A percentile compares a stretch with the other conserved stretches of the same genome.
Conservation (phyloP, 1,139 yeast species). For the Lodderomyces pseudojiufengensis region DNA sequence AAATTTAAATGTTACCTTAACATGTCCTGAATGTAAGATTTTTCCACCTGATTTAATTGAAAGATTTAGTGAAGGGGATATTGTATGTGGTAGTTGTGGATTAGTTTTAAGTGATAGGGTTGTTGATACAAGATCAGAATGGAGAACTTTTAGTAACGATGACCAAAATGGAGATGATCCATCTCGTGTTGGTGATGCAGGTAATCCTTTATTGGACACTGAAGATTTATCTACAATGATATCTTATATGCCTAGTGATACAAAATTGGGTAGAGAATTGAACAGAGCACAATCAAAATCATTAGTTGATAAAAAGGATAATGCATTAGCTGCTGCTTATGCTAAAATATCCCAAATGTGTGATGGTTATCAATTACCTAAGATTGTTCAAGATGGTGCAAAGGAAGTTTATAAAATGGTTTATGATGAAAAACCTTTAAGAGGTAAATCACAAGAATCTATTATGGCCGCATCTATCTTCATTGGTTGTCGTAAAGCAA, state of each 20-base stretch:
- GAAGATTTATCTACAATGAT: constrained; percentile 92
- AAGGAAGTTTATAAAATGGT: constrained; percentile 93
- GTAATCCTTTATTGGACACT: constrained; percentile 89
- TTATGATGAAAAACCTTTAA: constrained; percentile 78
- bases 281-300: constrained; percentile 86
- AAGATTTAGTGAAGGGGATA: constrained; percentile 95
- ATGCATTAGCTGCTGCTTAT: constrained; percentile 84
- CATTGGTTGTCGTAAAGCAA: constrained; percentile 92
- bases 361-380: constrained; percentile 92
- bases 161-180: constrained; percentile 99
- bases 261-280: constrained; percentile 77
- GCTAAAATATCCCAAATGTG: constrained; percentile 93
- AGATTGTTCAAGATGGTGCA: constrained; percentile 95
- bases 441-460: constrained; percentile 90
- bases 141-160: constrained; percentile 97
- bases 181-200: constrained; percentile 98
- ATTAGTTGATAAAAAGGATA: constrained; percentile 81
- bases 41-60: constrained; percentile 95
- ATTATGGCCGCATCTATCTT: constrained; percentile 96
- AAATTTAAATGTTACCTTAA: constrained; percentile 80
- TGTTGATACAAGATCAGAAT: constrained; percentile 94
- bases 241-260: constrained; percentile 76
- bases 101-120: constrained; percentile 87
- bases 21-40: constrained; percentile 95
- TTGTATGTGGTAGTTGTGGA: constrained; percentile 96